Base-by-base conservation (phyloP, 106 monocot species). In the Allium cepa region DNA sequence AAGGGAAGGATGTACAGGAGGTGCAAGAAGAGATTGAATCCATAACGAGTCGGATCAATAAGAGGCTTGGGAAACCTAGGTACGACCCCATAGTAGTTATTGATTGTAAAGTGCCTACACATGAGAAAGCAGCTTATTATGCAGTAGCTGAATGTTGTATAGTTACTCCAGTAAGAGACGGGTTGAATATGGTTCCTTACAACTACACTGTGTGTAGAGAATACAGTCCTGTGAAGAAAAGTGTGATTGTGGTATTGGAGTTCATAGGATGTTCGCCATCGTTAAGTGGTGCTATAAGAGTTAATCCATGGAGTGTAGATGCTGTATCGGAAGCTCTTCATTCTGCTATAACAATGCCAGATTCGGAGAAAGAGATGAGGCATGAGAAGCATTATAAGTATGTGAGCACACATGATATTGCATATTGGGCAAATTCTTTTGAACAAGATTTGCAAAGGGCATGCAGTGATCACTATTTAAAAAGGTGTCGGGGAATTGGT, bases 381-480 rank as follows among this genome's bases (percentile, higher is more conserved):
- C 96, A 96, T 14, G 85, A 82, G 49, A 86, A 86, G 76, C 85
- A 86, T 69, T 86, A 82, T 53, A 86, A 86, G 76, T 80, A 96
- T 72, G 83, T 96, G 10, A 88, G 80, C 58, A 84, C 86, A 17
- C 96, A 96, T 59, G 96, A 92, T 62, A 88, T 96, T 7, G 70
- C 85, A 14, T 96, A 96, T 57, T 96, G 96, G 96, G 86, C 96
- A 9, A 74, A 71, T 28, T 92, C 91, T 11, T 92, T 96, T 45
- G 96, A 96, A 64, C 88, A 86, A 77, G 96, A 96, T 57, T 53
- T 96, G 70, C 91, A 92, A 73, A 79, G 91, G 46, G 86, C 91
- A 14, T 96, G 91, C 69, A 82, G 65, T 62, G 96, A 96, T 56
- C 88, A 96, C 74, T 85, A 74, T 75, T 63, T 59, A 6, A 85